phyloP scores from a whole-genome alignment of 306 rosid genomes.

The Casuarina cunninghamiana region DNA sequence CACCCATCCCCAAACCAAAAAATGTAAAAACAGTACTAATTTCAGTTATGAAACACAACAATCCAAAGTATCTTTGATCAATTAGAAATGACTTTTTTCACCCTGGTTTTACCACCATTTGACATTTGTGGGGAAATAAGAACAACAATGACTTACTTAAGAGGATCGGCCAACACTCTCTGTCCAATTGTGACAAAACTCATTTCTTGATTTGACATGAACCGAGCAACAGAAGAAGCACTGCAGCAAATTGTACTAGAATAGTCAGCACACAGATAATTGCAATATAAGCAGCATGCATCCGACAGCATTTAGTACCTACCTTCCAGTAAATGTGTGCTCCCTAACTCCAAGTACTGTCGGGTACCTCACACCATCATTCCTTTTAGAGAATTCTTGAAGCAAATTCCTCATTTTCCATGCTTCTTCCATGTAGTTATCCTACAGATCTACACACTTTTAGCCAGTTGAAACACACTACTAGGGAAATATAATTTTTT shows the following conservation, averaged over 20 bases:
- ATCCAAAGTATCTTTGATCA: too few relatives aligned
- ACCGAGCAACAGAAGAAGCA: slow-evolving; percentile 99
- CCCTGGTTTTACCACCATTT: not conserved
- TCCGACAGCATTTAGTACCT: slow-evolving; percentile 12
- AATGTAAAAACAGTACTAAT: too few relatives aligned
- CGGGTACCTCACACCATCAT: slow-evolving; percentile 87
- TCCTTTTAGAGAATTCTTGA: slow-evolving; percentile 85
- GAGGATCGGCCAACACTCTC: slow-evolving; percentile 97
- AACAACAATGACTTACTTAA: slow-evolving; percentile 58
- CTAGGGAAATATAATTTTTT: slow-evolving; percentile 11
- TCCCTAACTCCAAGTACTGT: slow-evolving; percentile 95
- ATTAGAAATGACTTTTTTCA: not conserved
- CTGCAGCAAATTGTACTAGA: slow-evolving; percentile 50
- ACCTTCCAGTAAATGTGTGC: slow-evolving; percentile 98
- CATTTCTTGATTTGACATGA: slow-evolving; percentile 99
- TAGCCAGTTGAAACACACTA: slow-evolving; percentile 18
- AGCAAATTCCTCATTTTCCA: slow-evolving; percentile 93
- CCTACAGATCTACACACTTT: slow-evolving; percentile 46
- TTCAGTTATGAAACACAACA: too few relatives aligned
- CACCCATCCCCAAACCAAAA: too few relatives aligned
- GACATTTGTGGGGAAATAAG: not conserved
- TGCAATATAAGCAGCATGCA: not conserved
- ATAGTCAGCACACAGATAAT: slow-evolving; percentile 23
- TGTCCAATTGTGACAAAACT: slow-evolving; percentile 97
- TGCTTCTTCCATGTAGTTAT: slow-evolving; percentile 99